Evolutionary conservation across 2,329 filamentous ascomycete species (phyloP), one percentile per base, ranked within the genome.

Genomic region (Alternaria burnsii): DNA sequence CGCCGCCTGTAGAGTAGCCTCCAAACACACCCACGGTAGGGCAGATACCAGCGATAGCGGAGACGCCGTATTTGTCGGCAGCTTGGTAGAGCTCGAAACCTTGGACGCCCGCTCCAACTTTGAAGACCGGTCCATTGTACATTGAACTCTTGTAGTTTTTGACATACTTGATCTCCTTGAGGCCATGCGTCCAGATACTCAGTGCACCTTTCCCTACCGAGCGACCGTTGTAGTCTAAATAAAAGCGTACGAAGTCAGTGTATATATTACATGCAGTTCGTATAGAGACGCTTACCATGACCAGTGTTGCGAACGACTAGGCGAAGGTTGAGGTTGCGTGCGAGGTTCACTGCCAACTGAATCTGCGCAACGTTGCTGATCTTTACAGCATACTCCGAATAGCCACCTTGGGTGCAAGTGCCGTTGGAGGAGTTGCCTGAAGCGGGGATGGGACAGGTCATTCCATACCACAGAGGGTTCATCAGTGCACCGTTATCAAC

Each of bases 21-120:
- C 75, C 75, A n/a, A 58, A 79, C 64, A 85, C 75, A n/a, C 86
- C 86, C 10, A 88, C 84, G 1, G 80, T 84, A 32, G 75, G 65
- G 71, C 84, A 86, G 14, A 72, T 72, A 30, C 72, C 71, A 40
- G 69, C 60, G 32, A 73, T 59, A 9, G 66, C 71, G 18, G 68
- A 65, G 6, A 75, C 68, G n/a, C 71, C 71, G 38, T 73, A 63
- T 46, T 70, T 66, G n/a, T 76, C 70, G 14, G 71, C 74, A 42
- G 73, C 72, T 26, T 61, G 52, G 44, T 74, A 68, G 4, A 76
- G 53, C 56, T 77, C 75, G n/a, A 68, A 68, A 12, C 67, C 74
- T 24, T 73, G 74, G 1, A 77, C 73, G 28, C 73, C 76, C 16
- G 76, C 71, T 12, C 71, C 74, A 12, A 73, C 61, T 52, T 72